A percentile compares a stretch with the other conserved stretches of the same genome.
Evolutionary conservation across 1,284 basidiomycete species (phyloP).

Genomic region (Pholiota adiposa): DNA sequence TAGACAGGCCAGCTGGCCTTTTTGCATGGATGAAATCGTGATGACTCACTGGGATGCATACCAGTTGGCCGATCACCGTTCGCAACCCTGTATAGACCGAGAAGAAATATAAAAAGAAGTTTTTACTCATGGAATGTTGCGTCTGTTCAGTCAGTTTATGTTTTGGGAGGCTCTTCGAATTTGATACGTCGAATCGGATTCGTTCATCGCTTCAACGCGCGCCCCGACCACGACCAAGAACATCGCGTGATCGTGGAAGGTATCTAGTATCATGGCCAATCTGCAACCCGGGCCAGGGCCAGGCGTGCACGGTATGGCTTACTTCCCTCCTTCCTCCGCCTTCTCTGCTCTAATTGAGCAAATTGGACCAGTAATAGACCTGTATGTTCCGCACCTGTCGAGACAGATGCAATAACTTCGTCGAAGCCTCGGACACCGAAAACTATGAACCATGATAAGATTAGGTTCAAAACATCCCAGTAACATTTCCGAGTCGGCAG

Average conservation of each 20-base stretch:
- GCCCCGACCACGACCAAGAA: not conserved
- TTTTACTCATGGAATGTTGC: not conserved
- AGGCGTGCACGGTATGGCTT: not conserved
- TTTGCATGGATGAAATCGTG: not conserved
- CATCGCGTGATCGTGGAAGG: not conserved
- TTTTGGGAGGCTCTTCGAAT: not conserved
- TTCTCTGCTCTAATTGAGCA: not conserved
- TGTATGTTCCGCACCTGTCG: not conserved
- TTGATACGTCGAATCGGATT: not conserved
- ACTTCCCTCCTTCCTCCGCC: not conserved
- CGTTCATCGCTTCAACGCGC: not conserved
- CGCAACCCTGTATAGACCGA: not conserved
- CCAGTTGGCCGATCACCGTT: not conserved
- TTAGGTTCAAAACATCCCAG: not conserved
- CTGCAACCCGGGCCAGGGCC: not conserved
- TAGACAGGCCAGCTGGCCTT: constrained; percentile 36
- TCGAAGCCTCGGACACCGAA: not conserved
- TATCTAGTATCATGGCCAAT: not conserved
- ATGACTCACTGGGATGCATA: not conserved
- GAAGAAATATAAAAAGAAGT: not conserved
- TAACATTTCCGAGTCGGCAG: not conserved
- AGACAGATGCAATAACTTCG: not conserved
- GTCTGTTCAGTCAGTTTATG: not conserved
- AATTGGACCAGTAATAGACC: not conserved
- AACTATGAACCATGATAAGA: not conserved